Base-by-base conservation (phyloP, 208 protist species). In the Acanthamoeba royreba region DNA sequence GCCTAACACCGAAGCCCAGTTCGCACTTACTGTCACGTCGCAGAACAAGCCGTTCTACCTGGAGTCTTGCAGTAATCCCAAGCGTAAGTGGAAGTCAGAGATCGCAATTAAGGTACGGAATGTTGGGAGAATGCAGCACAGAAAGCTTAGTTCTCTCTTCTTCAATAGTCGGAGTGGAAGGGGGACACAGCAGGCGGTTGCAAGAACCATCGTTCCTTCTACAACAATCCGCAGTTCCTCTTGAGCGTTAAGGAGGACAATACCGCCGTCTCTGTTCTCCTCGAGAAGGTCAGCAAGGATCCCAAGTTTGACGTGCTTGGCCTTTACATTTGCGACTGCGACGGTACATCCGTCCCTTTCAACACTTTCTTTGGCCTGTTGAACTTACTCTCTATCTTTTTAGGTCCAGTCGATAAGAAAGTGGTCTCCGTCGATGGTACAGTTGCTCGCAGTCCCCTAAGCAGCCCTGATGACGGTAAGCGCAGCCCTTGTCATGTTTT, bases 221-320 rank as follows among this genome's bases (percentile, higher is more conserved):
- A 77, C 85, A 91, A 66, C 61, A 91, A 91, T 33, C 85, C 85
- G 17, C 85, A 91, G 43, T 91, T 69, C 61, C n/a, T 77, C 17
- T 28, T 91, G 52, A 91, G 40, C 40, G 43, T 91, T 8, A 69
- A 55, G 43, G 85, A 91, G 61, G 43, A 91, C 55, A 49, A 74
- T 33, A 77, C 55, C 17, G 40, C 43, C 13, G 55, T 49, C 13
- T 77, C 43, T 1, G 15, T 91, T 17, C 85, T 91, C 13, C 43
- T 91, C 40, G 40, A 91, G 25, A 72, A 72, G 61, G 33, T 74
- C 49, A 45, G 11, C 22, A 25, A 77, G 22, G 46, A 55, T 19
- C 35, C 40, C 43, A 35, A 77, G 11, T 66, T 77, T 77, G 85
- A 91, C 40, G 85, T 49, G 1, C 40, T 91, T 1, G 61, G 61